Percentiles rank a stretch among this genome's conserved stretches.
phyloP scores from a whole-genome alignment of 2,329 filamentous ascomycete genomes.

The Colletotrichum spaethianum region DNA sequence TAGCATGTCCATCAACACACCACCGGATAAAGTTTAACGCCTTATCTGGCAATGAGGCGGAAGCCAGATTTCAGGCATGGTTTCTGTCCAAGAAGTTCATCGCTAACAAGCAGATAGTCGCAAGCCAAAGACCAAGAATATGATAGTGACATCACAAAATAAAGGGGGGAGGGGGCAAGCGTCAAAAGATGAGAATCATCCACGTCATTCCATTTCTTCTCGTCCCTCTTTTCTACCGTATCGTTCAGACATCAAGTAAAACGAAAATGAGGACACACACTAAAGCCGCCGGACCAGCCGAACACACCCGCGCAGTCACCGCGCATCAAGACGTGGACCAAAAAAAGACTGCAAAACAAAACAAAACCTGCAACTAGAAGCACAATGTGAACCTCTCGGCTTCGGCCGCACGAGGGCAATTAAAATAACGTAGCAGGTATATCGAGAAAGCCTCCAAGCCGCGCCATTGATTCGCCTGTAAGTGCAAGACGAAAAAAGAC shows the following conservation, averaged over 20 bases:
- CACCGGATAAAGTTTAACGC: not conserved
- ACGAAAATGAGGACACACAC: slow-evolving; percentile 19
- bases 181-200: slow-evolving; percentile 16
- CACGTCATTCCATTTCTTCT: slow-evolving; percentile 35
- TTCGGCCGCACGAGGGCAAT: slow-evolving; percentile 27
- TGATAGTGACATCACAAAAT: not conserved
- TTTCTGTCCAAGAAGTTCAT: not conserved
- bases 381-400: slow-evolving; percentile 14
- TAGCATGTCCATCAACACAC: not conserved
- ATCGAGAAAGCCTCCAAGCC: slow-evolving; percentile 29
- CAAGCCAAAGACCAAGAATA: not conserved
- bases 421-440: slow-evolving; percentile 39
- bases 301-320: slow-evolving; percentile 38
- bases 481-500: slow-evolving; percentile 17
- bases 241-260: slow-evolving; percentile 34
- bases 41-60: not conserved
- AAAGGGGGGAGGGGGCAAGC: not conserved
- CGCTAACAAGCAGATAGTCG: not conserved
- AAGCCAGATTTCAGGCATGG: not conserved
- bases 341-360: slow-evolving; percentile 9
- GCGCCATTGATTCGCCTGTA: slow-evolving; percentile 14
- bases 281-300: slow-evolving; percentile 46
- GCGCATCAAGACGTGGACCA: slow-evolving; percentile 32
- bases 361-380: not conserved
- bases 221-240: slow-evolving; percentile 30